phyloP scores from a whole-genome alignment of 306 rosid genomes.

The Ziziphus jujuba region DNA sequence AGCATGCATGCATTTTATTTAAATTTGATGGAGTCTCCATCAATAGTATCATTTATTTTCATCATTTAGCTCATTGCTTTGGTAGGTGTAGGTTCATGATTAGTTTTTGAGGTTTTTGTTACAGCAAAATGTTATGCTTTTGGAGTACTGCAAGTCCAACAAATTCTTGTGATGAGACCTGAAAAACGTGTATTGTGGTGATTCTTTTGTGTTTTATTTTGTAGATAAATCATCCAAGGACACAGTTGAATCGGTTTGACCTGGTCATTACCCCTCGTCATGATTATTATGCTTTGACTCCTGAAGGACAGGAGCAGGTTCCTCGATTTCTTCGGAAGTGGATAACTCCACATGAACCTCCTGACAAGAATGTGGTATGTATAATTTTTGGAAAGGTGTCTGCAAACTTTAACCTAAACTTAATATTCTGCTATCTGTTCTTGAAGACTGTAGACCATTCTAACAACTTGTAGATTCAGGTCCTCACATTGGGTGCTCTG shows the following conservation, averaged over 20 bases:
- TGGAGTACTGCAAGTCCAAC: too few relatives aligned
- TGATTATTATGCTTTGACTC: conserved; percentile 89
- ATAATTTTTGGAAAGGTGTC: conserved; percentile 16
- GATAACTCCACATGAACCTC: conserved; percentile 90
- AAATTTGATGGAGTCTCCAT: conserved; percentile 3
- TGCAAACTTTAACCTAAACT: conserved; percentile 13
- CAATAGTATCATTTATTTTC: background rate
- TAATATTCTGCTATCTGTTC: conserved; percentile 10
- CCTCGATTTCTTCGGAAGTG: conserved; percentile 73
- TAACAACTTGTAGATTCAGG: conserved; percentile 43
- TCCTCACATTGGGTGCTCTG: conserved; percentile 79
- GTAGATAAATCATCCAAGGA: conserved; percentile 81
- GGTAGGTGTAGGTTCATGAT: background rate
- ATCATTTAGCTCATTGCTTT: background rate
- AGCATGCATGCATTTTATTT: background rate
- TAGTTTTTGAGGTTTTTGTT: too few relatives aligned
- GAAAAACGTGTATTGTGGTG: background rate
- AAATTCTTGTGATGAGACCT: background rate
- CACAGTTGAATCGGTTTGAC: conserved; percentile 75
- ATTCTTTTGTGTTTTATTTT: conserved; percentile 3
- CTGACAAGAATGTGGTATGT: conserved; percentile 84
- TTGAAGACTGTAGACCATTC: conserved; percentile 11
- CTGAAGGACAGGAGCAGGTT: conserved; percentile 69
- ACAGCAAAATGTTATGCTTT: too few relatives aligned
- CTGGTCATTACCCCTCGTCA: conserved; percentile 87